Conservation (phyloP, 2,329 filamentous ascomycete genomes). For the Fusarium sp. region DNA sequence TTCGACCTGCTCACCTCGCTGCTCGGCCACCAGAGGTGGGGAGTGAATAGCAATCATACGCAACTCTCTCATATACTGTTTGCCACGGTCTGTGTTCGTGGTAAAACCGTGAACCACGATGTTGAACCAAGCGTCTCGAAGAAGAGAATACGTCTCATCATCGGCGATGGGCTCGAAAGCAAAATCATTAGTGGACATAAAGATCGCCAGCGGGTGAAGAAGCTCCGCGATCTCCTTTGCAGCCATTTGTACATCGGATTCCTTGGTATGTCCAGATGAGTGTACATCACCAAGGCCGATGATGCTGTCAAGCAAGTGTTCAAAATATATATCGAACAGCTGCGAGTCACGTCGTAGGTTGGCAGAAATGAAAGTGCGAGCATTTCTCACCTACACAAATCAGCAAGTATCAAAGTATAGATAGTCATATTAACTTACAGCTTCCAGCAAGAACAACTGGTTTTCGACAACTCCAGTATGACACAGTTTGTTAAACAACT, state of each 20-base stretch:
- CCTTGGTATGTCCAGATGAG: conserved; percentile 77
- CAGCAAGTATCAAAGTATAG: conserved; percentile 18
- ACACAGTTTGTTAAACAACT: conserved; percentile 81
- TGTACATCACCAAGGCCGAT: conserved; percentile 91
- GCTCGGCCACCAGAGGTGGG: conserved; percentile 86
- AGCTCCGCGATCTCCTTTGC: conserved; percentile 89
- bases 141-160: conserved; percentile 77
- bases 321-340: conserved; percentile 84
- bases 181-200: conserved; percentile 77
- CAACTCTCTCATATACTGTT: conserved; percentile 80
- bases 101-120: conserved; percentile 94
- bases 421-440: conserved; percentile 64
- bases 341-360: conserved; percentile 76
- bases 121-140: conserved; percentile 98
- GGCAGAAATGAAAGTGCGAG: conserved; percentile 81
- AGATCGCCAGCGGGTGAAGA: conserved; percentile 84
- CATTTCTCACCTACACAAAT: conserved; percentile 72
- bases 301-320: conserved; percentile 85
- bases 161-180: conserved; percentile 62
- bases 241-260: conserved; percentile 84
- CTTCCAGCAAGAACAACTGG: conserved; percentile 74
- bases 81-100: conserved; percentile 77
- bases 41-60: conserved; percentile 88
- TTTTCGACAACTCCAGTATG: conserved; percentile 78
- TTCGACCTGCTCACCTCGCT: conserved; percentile 89